Evolutionary conservation across 1,284 basidiomycete genomes (phyloP), one percentile per base, ranked within the genome.

Genomic region (Cystobasidiaceae sp.): DNA sequence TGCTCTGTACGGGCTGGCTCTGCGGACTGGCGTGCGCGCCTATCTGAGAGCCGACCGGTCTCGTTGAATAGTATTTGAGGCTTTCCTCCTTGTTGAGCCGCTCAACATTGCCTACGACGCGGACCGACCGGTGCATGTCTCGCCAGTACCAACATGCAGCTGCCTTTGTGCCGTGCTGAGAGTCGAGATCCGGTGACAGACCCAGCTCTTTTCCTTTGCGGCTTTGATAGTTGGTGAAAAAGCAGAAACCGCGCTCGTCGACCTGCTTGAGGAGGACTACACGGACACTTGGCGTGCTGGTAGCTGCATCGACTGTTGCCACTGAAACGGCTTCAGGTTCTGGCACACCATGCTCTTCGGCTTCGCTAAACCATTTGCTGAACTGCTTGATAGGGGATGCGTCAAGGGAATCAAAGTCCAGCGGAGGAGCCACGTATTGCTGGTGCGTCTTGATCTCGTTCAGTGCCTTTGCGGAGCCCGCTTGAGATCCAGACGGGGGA

Each of bases 211-310:
- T 75, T 1, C 89, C 90, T 79, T 98, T 98, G 69, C 93, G 84
- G 19, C 91, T 94, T 37, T 83, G 83, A 80, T 98, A 98, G 80
- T 98, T 98, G 37, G 93, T 94, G 82, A 85, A 98, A 79, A 97
- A 97, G 60, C 94, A 84, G 79, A 98, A 97, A 39, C 93, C 93
- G 54, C 80, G 83, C 25, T 81, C 74, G 78, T 94, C 91, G 71
- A 90, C 84, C 73, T 91, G 84, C 77, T 97, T 97, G 74, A 97
- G 85, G 69, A 97, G 85, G 54, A 97, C 93, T 74, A 91, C 80
- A 82, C 44, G 81, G 74, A 78, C 94, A 89, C 72, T 90, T 83
- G 94, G 94, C 67, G 90, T 82, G 45, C 87, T 88, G 19, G 48
- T n/a, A 25, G 33, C 69, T 8, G 83, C 72, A 0, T 86, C 84